phyloP scores from a whole-genome alignment of 2,329 filamentous ascomycete genomes.

The Spiromastix sp. region DNA sequence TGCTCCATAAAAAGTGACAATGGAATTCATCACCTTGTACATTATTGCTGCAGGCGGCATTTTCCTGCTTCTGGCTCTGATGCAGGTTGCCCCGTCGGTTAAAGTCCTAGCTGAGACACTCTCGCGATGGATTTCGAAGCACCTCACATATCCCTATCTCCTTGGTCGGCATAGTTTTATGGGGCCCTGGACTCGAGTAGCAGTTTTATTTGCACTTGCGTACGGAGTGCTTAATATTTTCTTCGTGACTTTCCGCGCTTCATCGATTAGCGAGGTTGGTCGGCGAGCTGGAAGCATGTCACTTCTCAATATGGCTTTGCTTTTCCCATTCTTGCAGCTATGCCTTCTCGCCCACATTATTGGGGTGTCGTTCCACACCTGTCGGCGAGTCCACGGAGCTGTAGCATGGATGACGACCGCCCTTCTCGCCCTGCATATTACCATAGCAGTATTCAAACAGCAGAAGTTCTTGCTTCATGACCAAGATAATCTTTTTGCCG shows the following conservation, averaged over 20 bases:
- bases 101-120: constrained; percentile 6
- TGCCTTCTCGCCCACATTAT: constrained; percentile 7
- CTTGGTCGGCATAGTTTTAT: constrained; percentile 10
- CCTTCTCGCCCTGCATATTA: constrained; percentile 1
- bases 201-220: constrained; percentile 5
- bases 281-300: constrained; percentile 3
- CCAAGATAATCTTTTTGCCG: constrained; percentile 5
- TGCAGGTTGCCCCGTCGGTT: constrained; percentile 8
- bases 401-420: constrained; percentile 2
- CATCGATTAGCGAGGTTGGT: constrained; percentile 3
- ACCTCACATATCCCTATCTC: constrained; percentile 17
- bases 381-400: constrained; percentile 4
- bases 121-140: constrained; percentile 11
- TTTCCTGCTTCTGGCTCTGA: constrained; percentile 14
- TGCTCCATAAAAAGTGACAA: no score
- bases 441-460: neutral
- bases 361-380: constrained; percentile 5
- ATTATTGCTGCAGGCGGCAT: constrained; percentile 15
- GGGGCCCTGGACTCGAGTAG: constrained; percentile 2
- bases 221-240: constrained; percentile 3
- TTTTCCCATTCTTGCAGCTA: constrained; percentile 2
- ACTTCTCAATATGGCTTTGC: constrained; percentile 5
- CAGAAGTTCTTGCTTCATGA: neutral
- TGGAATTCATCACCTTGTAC: constrained; percentile 11
- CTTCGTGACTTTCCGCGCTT: constrained; percentile 2